These are phyloP conservation scores for Aspergillus ustus DNA, from an alignment of 2,329 filamentous ascomycete genomes.

Conservation along the genomic window DNA sequence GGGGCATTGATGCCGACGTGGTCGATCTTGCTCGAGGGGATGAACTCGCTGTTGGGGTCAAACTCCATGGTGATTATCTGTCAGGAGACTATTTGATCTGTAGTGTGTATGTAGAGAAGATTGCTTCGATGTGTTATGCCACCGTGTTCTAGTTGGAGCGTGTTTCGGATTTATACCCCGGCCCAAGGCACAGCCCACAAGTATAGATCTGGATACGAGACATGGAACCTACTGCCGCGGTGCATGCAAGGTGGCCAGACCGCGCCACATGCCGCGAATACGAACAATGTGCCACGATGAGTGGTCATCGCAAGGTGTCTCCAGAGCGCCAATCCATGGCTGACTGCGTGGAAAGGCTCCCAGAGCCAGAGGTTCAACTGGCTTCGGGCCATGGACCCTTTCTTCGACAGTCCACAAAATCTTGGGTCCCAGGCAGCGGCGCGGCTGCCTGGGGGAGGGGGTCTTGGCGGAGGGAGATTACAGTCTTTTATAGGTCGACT, in stretches of 20 bases:
- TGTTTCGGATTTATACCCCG: background rate
- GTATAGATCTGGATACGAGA: background rate
- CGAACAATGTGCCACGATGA: background rate
- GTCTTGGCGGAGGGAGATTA: background rate
- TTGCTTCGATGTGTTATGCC: background rate
- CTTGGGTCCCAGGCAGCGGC: background rate
- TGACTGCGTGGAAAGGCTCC: background rate
- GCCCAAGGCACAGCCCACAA: background rate
- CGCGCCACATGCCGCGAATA: background rate
- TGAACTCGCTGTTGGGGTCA: background rate
- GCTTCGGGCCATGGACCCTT: background rate
- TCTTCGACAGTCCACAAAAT: background rate
- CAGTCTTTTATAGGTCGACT: background rate
- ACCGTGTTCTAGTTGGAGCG: background rate
- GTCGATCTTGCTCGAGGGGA: constrained; percentile 24
- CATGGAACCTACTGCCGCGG: background rate
- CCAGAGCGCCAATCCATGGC: no score
- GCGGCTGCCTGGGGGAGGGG: background rate
- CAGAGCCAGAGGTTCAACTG: background rate
- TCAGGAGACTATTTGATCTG: background rate
- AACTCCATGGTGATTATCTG: background rate
- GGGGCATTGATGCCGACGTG: constrained; percentile 34
- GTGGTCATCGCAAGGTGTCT: background rate
- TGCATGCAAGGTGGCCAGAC: background rate
- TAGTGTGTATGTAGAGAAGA: background rate